Evolutionary conservation across 345 rosid species (phyloP).

Genomic region (Moringa oleifera): DNA sequence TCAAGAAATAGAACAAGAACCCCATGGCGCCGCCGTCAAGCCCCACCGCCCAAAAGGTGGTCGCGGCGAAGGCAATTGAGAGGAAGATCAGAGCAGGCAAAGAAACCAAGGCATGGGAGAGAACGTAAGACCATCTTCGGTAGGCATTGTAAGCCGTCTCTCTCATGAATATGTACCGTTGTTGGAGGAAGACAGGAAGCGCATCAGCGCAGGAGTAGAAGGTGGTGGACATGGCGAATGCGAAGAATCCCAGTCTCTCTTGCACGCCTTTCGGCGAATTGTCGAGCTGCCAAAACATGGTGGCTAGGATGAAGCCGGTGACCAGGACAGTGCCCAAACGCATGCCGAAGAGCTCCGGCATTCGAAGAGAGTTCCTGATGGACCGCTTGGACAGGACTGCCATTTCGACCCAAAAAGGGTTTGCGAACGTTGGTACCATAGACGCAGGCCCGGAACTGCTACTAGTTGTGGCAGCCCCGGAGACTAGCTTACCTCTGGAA

Average conservation of each 20-base stretch:
- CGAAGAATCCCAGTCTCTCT: constrained; percentile 85
- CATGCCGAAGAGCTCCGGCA: constrained; percentile 79
- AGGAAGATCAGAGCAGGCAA: constrained; percentile 65
- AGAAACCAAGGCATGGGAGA: constrained; percentile 57
- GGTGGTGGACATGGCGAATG: constrained; percentile 96
- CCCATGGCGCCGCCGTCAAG: constrained; percentile 84
- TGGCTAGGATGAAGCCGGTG: constrained; percentile 88
- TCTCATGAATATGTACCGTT: constrained; percentile 94
- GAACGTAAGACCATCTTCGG: constrained; percentile 80
- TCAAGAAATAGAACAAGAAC: constrained; percentile 59
- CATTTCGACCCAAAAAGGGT: constrained; percentile 84
- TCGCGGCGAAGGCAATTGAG: constrained; percentile 56
- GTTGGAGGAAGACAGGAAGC: constrained; percentile 87
- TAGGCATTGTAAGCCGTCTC: constrained; percentile 92
- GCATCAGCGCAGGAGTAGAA: constrained; percentile 98
- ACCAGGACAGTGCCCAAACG: constrained; percentile 71
- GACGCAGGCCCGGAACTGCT: constrained; percentile 25
- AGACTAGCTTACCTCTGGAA: constrained; percentile 77
- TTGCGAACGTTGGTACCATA: constrained; percentile 76
- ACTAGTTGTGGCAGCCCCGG: constrained; percentile 45
- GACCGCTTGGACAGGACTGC: constrained; percentile 64
- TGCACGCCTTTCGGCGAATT: constrained; percentile 84
- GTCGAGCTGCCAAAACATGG: constrained; percentile 84
- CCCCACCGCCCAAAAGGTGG: constrained; percentile 86
- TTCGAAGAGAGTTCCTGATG: constrained; percentile 51